These are phyloP conservation scores for Metroxylon sagu DNA, from an alignment of 176 grass and related monocot genomes.

Conservation along the genomic window DNA sequence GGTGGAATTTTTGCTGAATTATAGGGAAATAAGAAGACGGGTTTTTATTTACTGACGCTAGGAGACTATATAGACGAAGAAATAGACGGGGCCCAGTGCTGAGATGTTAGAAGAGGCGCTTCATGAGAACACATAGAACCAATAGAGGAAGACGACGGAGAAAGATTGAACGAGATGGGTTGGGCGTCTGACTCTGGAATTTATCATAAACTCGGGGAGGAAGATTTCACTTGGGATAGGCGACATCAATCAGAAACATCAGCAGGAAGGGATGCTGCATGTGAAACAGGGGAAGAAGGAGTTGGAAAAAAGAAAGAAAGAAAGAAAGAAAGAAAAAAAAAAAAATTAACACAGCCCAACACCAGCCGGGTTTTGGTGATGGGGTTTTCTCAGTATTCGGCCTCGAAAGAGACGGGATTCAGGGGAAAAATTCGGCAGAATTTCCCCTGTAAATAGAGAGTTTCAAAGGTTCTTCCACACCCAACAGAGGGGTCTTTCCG, in stretches of 20 bases:
- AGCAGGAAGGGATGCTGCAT: conserved; percentile 14
- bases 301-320: background rate
- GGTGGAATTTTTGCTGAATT: background rate
- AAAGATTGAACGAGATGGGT: conserved; percentile 92
- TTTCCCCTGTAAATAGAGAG: conserved; percentile 15
- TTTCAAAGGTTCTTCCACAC: background rate
- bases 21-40: background rate
- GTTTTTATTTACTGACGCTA: no score
- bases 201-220: conserved; percentile 68
- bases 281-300: background rate
- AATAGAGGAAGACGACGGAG: conserved; percentile 96
- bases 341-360: conserved; percentile 29
- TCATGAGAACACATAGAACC: conserved; percentile 98
- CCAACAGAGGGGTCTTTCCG: no score
- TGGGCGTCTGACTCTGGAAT: conserved; percentile 29
- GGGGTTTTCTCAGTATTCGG: background rate
- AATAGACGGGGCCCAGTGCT: no score
- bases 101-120: no score
- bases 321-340: background rate
- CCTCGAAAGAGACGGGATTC: background rate
- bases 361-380: conserved; percentile 14
- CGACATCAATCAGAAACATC: conserved; percentile 73
- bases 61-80: no score
- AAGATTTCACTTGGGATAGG: conserved; percentile 48
- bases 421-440: conserved; percentile 32